A percentile compares a stretch with the other conserved stretches of the same genome.
phyloP scores from a whole-genome alignment of 2,329 filamentous ascomycete genomes.

The Teratosphaeria pseudoeucalypti region DNA sequence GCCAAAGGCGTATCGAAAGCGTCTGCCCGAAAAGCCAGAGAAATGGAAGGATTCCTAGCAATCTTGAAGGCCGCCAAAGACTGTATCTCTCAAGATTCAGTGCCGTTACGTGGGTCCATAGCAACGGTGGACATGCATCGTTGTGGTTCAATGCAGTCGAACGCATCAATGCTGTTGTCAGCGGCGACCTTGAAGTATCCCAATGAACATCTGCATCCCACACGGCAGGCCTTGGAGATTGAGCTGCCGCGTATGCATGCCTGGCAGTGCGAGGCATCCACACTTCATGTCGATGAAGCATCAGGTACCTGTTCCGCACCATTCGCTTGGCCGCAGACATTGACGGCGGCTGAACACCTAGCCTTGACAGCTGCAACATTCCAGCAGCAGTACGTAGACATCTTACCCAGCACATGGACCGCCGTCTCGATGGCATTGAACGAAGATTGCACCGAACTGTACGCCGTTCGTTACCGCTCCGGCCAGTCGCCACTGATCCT shows the following conservation, averaged over 20 bases:
- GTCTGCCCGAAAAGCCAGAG: constrained; percentile 1
- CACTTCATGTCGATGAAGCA: not conserved
- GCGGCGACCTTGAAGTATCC: constrained; percentile 40
- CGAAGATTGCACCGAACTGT: constrained; percentile 72
- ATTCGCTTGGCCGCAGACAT: constrained; percentile 30
- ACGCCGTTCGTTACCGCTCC: constrained; percentile 73
- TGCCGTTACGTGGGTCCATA: not conserved
- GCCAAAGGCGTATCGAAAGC: not conserved
- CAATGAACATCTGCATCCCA: constrained; percentile 39
- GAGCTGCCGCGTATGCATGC: constrained; percentile 63
- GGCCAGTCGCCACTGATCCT: constrained; percentile 73
- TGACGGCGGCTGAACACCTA: constrained; percentile 25
- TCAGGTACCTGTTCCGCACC: constrained; percentile 17
- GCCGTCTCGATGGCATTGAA: constrained; percentile 77
- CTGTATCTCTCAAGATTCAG: constrained; percentile 4
- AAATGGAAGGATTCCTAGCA: constrained; percentile 4
- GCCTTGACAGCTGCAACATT: constrained; percentile 40
- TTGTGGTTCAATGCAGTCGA: constrained; percentile 54
- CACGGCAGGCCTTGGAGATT: constrained; percentile 35
- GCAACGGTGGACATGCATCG: constrained; percentile 23
- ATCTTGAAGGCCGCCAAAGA: constrained; percentile 11
- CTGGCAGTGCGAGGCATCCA: constrained; percentile 47
- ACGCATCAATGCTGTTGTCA: constrained; percentile 55
- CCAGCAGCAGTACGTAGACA: constrained; percentile 71
- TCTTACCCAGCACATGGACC: constrained; percentile 73